Percentiles rank a stretch among this genome's conserved stretches.
Evolutionary conservation across 306 rosid species (phyloP).

Genomic region (Trifolium fragiferum): DNA sequence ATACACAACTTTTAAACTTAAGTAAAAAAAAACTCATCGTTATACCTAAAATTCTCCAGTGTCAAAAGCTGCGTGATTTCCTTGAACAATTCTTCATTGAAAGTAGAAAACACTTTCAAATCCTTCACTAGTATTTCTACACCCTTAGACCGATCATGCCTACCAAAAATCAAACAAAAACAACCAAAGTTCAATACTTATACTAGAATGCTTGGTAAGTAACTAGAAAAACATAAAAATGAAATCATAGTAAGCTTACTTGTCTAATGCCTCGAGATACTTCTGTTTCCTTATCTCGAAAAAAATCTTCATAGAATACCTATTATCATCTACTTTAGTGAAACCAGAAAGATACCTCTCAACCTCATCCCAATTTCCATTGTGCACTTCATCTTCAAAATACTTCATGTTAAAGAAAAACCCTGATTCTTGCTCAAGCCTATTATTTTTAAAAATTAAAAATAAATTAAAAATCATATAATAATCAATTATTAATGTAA

Average conservation of each 20-base stretch:
- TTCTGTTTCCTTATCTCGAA: conserved; percentile 98
- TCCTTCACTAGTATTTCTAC: conserved; percentile 92
- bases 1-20: conserved; percentile 14
- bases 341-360: conserved; percentile 94
- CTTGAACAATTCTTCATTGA: conserved; percentile 91
- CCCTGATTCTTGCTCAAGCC: conserved; percentile 98
- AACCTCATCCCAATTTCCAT: conserved; percentile 98
- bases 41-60: conserved; percentile 85
- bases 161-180: conserved; percentile 41
- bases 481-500: conserved; percentile 44
- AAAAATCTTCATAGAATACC: conserved; percentile 98
- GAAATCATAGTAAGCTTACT: conserved; percentile 59
- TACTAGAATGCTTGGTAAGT: background rate
- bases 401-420: conserved; percentile 95
- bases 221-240: conserved; percentile 11
- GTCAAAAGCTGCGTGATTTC: conserved; percentile 96
- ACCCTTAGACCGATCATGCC: conserved; percentile 94
- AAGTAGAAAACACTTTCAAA: conserved; percentile 87
- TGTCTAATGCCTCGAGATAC: conserved; percentile 93
- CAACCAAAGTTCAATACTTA: conserved; percentile 13
- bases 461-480: background rate
- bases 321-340: conserved; percentile 94
- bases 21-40: background rate
- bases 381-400: conserved; percentile 97
- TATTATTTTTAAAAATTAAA: conserved; percentile 36